Evolutionary conservation across 2,329 filamentous ascomycete species (phyloP), one percentile per base, ranked within the genome.

Genomic region (Alternaria sp.): DNA sequence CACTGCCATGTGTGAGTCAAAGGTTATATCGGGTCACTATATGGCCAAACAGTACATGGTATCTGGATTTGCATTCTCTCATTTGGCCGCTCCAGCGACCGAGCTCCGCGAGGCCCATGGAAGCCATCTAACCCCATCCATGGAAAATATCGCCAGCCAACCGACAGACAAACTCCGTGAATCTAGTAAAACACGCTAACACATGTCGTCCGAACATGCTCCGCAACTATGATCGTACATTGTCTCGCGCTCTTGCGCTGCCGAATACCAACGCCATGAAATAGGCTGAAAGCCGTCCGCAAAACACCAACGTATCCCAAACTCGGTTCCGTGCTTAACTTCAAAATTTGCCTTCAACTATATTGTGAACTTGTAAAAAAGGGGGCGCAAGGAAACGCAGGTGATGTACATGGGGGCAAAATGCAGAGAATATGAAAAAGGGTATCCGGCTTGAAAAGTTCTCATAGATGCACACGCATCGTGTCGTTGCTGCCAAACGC

Each of bases 401-500:
- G n/a, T 64, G 52, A 58, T 64, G 43, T 65, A 65, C 63, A 65
- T 44, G 51, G 55, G 28, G 28, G 48, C 30, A 56, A 44, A 34
- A 51, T 48, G 50, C 41, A 25, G 22, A 20, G 46, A 46, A 49
- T 40, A 41, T 56, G 48, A 14, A 49, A 40, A 51, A 50, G 14
- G 50, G 40, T 27, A 28, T 32, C 30, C 27, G 28, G 44, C 30
- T 49, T 28, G 41, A 36, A 25, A 32, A 16, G 12, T 30, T 38
- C 50, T 54, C 55, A 78, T 20, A 77, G 61, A 62, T 79, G 76
- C 45, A 84, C 81, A 34, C 75, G 81, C 92, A 97, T 96, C 63
- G 93, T 89, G 77, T 99, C 95, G 79, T 91, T 91, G 77, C 89
- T 91, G 73, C 97, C 94, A 77, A 99, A 99, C 4, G 92, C 89